Percentiles rank a stretch among this genome's conserved stretches.
phyloP scores from a whole-genome alignment of 306 rosid genomes.

The Citrullus amarus region DNA sequence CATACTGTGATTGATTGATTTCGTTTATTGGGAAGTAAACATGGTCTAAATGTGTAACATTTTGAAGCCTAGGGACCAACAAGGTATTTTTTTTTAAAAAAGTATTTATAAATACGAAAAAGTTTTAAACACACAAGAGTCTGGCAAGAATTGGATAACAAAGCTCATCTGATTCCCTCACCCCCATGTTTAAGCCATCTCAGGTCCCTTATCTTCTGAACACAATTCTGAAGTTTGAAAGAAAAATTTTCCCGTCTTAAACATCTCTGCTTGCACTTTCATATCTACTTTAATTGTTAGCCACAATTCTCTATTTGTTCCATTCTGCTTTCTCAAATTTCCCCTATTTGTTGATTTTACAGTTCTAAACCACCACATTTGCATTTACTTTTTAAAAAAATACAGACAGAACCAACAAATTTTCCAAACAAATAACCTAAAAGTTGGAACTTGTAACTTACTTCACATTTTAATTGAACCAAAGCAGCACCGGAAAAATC shows the following conservation, averaged over 20 bases:
- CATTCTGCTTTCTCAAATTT: not conserved
- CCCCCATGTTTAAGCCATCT: not conserved
- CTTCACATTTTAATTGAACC: slow-evolving; percentile 88
- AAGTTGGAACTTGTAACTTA: slow-evolving; percentile 27
- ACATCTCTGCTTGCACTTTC: not conserved
- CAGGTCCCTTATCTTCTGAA: not conserved
- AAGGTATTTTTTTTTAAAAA: not conserved
- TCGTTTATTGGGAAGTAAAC: too few species aligned
- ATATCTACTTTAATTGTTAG: not conserved
- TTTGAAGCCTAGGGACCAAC: too few species aligned
- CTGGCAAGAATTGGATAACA: not conserved
- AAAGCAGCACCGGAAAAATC: slow-evolving; percentile 92
- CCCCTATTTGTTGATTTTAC: not conserved
- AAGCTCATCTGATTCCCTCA: not conserved
- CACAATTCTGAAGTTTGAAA: not conserved
- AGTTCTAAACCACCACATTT: not conserved
- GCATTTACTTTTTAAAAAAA: not conserved
- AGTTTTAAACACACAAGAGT: not conserved
- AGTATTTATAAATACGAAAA: not conserved
- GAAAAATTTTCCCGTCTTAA: not conserved
- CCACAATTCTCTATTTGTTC: not conserved
- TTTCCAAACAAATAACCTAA: slow-evolving; percentile 1
- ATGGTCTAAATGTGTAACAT: too few species aligned
- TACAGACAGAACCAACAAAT: not conserved
- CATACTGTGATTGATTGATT: too few species aligned